phyloP scores from a whole-genome alignment of 2,329 filamentous ascomycete species.

The Lachnellula arida region DNA sequence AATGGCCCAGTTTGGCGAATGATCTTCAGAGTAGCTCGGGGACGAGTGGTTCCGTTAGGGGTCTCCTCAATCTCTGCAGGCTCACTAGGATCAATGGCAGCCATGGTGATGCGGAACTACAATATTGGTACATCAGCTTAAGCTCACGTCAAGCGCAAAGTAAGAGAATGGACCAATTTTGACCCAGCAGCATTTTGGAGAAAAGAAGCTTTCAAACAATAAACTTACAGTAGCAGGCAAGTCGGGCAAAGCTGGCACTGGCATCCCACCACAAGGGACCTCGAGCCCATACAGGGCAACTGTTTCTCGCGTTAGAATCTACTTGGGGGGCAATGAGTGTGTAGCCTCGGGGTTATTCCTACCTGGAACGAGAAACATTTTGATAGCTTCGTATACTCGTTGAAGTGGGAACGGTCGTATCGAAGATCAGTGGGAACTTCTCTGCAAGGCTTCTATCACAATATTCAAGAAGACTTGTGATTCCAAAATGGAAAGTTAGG shows the following conservation, averaged over 20 bases:
- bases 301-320: conserved; percentile 33
- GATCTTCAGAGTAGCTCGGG: conserved; percentile 85
- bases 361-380: conserved; percentile 52
- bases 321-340: neutral
- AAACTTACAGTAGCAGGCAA: conserved; percentile 77
- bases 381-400: conserved; percentile 18
- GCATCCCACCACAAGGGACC: conserved; percentile 78
- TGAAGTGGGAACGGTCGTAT: neutral
- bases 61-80: conserved; percentile 61
- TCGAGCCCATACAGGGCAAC: conserved; percentile 89
- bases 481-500: neutral
- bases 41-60: conserved; percentile 55
- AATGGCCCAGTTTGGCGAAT: conserved; percentile 67
- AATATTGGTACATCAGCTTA: conserved; percentile 11
- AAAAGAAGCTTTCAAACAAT: neutral
- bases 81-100: conserved; percentile 87
- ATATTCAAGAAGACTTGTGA: neutral
- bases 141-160: neutral
- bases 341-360: conserved; percentile 5
- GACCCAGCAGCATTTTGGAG: neutral
- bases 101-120: conserved; percentile 97
- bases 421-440: neutral
- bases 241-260: conserved; percentile 73
- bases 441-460: neutral
- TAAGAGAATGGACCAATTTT: neutral